Conservation (phyloP, 1,284 basidiomycete species). For the Pyrrhoderma noxium region DNA sequence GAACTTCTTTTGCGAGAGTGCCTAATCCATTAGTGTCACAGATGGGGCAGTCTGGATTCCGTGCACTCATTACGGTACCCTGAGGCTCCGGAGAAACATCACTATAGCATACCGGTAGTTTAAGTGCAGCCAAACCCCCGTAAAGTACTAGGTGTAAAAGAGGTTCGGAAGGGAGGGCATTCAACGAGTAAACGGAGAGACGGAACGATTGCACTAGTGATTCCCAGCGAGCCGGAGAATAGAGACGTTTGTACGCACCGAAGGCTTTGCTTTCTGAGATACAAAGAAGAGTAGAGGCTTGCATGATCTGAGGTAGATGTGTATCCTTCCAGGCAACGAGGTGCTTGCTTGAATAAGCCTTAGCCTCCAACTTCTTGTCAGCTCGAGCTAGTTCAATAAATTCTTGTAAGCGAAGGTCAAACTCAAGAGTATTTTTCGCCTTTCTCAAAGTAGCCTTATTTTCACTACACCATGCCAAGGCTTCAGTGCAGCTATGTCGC, state of each 20-base stretch:
- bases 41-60: slow-evolving; percentile 87
- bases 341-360: slow-evolving; percentile 79
- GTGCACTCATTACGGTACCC: slow-evolving; percentile 20
- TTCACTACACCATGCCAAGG: slow-evolving; percentile 93
- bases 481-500: slow-evolving; percentile 75
- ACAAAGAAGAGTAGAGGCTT: slow-evolving; percentile 72
- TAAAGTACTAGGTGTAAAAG: slow-evolving; percentile 82
- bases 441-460: slow-evolving; percentile 90
- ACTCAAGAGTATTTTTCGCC: slow-evolving; percentile 92
- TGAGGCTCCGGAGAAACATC: slow-evolving; percentile 28
- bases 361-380: slow-evolving; percentile 68
- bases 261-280: slow-evolving; percentile 61
- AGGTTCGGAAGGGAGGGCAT: slow-evolving; percentile 80
- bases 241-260: slow-evolving; percentile 76
- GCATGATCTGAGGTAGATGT: slow-evolving; percentile 68
- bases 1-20: slow-evolving; percentile 77
- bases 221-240: slow-evolving; percentile 73
- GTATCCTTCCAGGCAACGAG: slow-evolving; percentile 78
- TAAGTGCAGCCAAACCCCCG: slow-evolving; percentile 82
- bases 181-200: slow-evolving; percentile 76
- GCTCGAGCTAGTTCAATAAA: slow-evolving; percentile 86
- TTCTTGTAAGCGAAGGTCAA: slow-evolving; percentile 92
- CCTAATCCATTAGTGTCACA: slow-evolving; percentile 73
- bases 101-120: slow-evolving; percentile 73
- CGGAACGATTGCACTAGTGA: slow-evolving; percentile 73